Conservation (phyloP, 2,329 filamentous ascomycete genomes). For the Arthroderma sp. region DNA sequence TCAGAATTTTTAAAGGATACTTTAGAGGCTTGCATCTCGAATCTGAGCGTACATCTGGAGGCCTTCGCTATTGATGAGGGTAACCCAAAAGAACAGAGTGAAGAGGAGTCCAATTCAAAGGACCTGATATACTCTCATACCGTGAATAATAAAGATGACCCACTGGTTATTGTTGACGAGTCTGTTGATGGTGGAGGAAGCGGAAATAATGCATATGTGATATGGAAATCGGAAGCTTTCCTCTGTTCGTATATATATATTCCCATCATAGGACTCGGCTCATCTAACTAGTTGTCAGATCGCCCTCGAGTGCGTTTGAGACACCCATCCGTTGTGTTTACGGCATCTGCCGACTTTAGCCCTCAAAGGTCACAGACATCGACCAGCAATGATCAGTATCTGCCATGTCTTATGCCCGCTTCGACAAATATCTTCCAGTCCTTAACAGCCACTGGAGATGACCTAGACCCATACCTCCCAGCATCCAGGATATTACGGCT, state of each 20-base stretch:
- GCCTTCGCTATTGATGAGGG: constrained; percentile 34
- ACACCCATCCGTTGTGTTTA: constrained; percentile 46
- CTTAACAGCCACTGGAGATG: constrained; percentile 33
- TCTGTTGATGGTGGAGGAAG: constrained; percentile 29
- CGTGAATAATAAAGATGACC: constrained; percentile 31
- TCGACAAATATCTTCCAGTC: constrained; percentile 47
- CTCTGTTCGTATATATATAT: constrained; percentile 25
- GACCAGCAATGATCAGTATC: constrained; percentile 38
- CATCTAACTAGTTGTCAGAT: constrained; percentile 17
- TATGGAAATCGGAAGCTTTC: constrained; percentile 35
- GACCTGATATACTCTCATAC: constrained; percentile 35
- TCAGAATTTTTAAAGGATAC: constrained; percentile 38
- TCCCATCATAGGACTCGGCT: not conserved
- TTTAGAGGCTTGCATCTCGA: constrained; percentile 38
- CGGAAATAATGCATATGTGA: constrained; percentile 32
- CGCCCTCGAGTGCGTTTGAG: constrained; percentile 42
- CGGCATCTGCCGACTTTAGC: constrained; percentile 36
- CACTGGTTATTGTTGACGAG: constrained; percentile 35
- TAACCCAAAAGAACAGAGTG: constrained; percentile 30
- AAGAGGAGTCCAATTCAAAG: constrained; percentile 22
- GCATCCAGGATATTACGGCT: constrained; percentile 47
- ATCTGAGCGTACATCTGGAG: constrained; percentile 41
- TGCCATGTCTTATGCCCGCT: constrained; percentile 44
- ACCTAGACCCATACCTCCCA: constrained; percentile 42
- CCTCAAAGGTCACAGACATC: constrained; percentile 30